Evolutionary conservation across 192 early-diverging fungal species (phyloP).

Genomic region (Coemansia reversa): DNA sequence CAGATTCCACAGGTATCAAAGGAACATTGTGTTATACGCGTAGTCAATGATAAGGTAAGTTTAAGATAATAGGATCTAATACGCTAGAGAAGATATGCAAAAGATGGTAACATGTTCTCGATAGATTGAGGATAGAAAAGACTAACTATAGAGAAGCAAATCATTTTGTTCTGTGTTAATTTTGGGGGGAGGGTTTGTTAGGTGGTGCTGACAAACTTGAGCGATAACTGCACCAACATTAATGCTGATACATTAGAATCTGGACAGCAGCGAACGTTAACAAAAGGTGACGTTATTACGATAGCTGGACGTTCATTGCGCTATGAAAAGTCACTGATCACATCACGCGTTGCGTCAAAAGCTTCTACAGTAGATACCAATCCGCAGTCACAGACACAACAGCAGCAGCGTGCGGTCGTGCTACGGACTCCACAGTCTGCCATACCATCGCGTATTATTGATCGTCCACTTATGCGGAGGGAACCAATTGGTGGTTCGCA

Average conservation of each 20-base stretch:
- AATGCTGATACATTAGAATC: slow-evolving; percentile 9
- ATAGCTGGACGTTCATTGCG: slow-evolving; percentile 46
- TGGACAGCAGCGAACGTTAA: slow-evolving; percentile 24
- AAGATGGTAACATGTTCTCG: not conserved
- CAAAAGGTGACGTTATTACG: slow-evolving; percentile 36
- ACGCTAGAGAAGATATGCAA: not conserved
- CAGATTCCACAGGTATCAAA: slow-evolving; percentile 42
- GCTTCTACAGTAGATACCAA: not conserved
- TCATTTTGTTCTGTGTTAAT: not conserved
- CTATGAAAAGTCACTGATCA: slow-evolving; percentile 21
- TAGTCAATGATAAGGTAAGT: slow-evolving; percentile 14
- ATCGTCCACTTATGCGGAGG: not conserved
- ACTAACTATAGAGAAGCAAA: not conserved
- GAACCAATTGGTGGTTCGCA: not conserved
- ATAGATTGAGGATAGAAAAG: not conserved
- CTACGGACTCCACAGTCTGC: slow-evolving; percentile 5
- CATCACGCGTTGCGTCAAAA: no score
- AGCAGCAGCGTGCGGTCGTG: slow-evolving; percentile 6
- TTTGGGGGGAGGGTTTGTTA: not conserved
- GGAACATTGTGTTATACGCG: slow-evolving; percentile 41
- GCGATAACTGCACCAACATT: slow-evolving; percentile 33
- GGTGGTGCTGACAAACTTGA: slow-evolving; percentile 35
- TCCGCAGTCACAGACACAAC: not conserved
- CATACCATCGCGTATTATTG: not conserved
- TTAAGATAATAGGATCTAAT: not conserved